Evolutionary conservation across 257 asterid genomes (phyloP), one percentile per base, ranked within the genome.

Genomic region (Coffea eugenioides): DNA sequence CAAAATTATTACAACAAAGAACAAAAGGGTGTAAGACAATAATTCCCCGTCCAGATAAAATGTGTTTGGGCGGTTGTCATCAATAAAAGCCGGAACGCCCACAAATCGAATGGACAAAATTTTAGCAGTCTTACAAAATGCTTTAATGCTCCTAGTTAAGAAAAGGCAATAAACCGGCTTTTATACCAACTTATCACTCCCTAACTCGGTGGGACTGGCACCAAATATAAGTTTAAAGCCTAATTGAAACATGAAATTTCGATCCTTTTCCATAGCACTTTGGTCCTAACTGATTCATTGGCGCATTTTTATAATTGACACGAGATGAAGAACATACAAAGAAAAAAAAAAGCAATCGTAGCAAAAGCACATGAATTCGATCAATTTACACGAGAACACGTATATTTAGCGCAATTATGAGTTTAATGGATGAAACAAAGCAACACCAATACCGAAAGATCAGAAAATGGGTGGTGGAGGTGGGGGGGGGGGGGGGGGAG

Each of bases 31-130:
- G 65, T 16, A 73, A 52, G 65, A 52, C 77, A 72, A 39, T 39
- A 39, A 39, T 39, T 39, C 43, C 43, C 43, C 5, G 5, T 39
- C 43, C 43, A 39, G 5, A 39, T 39, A 15, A 31, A 31, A 73
- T 73, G 41, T 52, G 77, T 52, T 65, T 31, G 77, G 81, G 36
- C 77, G 43, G 71, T 78, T 69, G 71, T 46, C 71, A 70, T 78
- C 77, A 70, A 77, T 75, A 21, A 31, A 31, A 31, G 1, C 16
- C 20, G 6, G 31, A 48, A 65, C 27, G 65, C 34, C 69, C 67
- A 4, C 46, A 31, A 18, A 10, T 65, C 43, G 70, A 65, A 27
- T 12, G 12, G 8, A 48, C 1, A 9, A 46, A 46, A 46, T 4
- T 66, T 66, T 68, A n/a, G 18, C n/a, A 15, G 72, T 5, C n/a